Conservation (phyloP, 73 alveolate species). For the Paramecium pentaurelia region DNA sequence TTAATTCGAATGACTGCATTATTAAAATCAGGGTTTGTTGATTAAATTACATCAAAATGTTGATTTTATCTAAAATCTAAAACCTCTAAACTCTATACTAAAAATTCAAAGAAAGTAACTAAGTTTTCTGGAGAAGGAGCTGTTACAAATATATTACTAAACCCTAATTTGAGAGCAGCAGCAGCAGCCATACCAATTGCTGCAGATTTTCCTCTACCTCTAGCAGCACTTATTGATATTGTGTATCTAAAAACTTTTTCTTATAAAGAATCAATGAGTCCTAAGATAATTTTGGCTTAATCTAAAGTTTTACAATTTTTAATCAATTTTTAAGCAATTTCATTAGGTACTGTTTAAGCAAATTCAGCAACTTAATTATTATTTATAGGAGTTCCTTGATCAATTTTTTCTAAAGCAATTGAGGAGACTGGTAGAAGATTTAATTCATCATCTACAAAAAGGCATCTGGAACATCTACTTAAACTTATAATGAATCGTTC, state of each 20-base stretch:
- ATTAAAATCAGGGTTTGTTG: slow-evolving; percentile 88
- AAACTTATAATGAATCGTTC: slow-evolving; percentile 95
- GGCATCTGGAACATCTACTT: slow-evolving; percentile 81
- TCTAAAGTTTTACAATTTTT: slow-evolving; percentile 94
- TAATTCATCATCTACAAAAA: slow-evolving; percentile 98
- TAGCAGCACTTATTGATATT: slow-evolving; percentile 95
- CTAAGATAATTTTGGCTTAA: slow-evolving; percentile 91
- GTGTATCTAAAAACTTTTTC: slow-evolving; percentile 95
- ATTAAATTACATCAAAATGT: slow-evolving; percentile 90
- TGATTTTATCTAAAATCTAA: slow-evolving; percentile 90
- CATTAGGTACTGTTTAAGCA: slow-evolving; percentile 42
- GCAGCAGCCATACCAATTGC: slow-evolving; percentile 99
- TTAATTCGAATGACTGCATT: slow-evolving; percentile 88
- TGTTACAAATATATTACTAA: slow-evolving; percentile 97
- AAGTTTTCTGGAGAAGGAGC: slow-evolving; percentile 99
- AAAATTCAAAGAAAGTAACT: slow-evolving; percentile 96
- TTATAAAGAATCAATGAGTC: slow-evolving; percentile 91
- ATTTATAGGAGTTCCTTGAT: slow-evolving; percentile 53
- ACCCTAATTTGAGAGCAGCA: slow-evolving; percentile 97
- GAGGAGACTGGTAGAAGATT: slow-evolving; percentile 95
- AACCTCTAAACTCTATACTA: slow-evolving; percentile 93
- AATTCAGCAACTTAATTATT: slow-evolving; percentile 32
- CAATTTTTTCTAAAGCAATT: slow-evolving; percentile 63
- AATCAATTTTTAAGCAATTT: slow-evolving; percentile 67
- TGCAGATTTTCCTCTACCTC: slow-evolving; percentile 99